Evolutionary conservation across 106 monocot genomes (phyloP), one percentile per base, ranked within the genome.

Genomic region (Dioscorea dumetorum): DNA sequence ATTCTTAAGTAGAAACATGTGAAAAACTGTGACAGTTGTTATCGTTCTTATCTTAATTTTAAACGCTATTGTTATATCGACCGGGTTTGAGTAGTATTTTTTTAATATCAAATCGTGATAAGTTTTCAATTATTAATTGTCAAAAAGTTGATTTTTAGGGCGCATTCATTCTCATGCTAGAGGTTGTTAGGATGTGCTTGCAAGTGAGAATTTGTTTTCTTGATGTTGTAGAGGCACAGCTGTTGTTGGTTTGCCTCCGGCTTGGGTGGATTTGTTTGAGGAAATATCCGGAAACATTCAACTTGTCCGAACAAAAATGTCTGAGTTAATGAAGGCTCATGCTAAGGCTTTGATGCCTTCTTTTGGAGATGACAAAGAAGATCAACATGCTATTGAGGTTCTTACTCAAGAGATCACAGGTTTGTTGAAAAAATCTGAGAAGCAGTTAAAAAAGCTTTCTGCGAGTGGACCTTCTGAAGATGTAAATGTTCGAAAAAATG

Each of bases 191-290:
- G 41, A 10, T 41, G 41, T 41, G 41, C 41, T 41, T 41, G 41
- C 41, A 41, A 41, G 10, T 41, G 41, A 54, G 19, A 54, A 54
- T 54, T 54, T 54, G 54, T 48, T 66, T 77, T 67, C 67, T 41
- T 78, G 50, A 20, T 81, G 84, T 80, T 86, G 84, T 77, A 79
- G 72, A 70, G 86, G 86, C 53, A 71, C 79, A 54, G 50, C 83
- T 52, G 79, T 86, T 13, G 78, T 97, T 70, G 88, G 95, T 74
- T 75, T 97, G 62, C 91, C 95, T 66, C 95, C 95, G 67, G 88
- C 88, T 57, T 97, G 95, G 95, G 95, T 97, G 48, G 95, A 97
- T 79, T 59, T 87, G 68, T 91, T 88, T 62, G 95, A 97, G 72
- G 91, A 97, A 79, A 89, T 97, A 80, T 28, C 76, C 48, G 77